Percentiles rank a stretch among this genome's conserved stretches.
Conservation (phyloP, 768 basidiomycete genomes). For the Auricularia sp. region DNA sequence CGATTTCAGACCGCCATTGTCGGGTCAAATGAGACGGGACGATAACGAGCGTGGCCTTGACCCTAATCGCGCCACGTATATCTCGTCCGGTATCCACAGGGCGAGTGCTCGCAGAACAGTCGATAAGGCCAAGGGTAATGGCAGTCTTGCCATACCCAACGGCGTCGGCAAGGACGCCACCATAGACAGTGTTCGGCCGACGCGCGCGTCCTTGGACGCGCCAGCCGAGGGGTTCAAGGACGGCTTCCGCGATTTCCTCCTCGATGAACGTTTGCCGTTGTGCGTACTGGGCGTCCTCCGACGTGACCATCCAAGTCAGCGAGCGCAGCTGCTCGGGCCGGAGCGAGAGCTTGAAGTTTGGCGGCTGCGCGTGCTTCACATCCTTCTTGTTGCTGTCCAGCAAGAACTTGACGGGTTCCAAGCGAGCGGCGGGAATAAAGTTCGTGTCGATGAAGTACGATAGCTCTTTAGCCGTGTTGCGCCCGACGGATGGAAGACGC, state of each 20-base stretch:
- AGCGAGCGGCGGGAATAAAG: conserved; percentile 54
- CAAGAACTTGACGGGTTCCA: conserved; percentile 52
- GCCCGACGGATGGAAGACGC: conserved; percentile 53
- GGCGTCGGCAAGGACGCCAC: conserved; percentile 90
- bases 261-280: conserved; percentile 60
- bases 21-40: conserved; percentile 85
- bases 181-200: conserved; percentile 62
- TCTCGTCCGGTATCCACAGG: conserved; percentile 18
- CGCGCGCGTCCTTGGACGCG: conserved; percentile 87
- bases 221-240: conserved; percentile 82
- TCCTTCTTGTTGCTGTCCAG: conserved; percentile 72
- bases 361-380: conserved; percentile 62
- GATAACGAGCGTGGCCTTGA: conserved; percentile 72
- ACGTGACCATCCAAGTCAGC: conserved; percentile 82
- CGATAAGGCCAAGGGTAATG: conserved; percentile 83
- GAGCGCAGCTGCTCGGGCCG: conserved; percentile 85
- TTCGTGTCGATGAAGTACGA: conserved; percentile 81
- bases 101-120: conserved; percentile 44
- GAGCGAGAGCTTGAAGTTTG: conserved; percentile 63
- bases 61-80: conserved; percentile 54
- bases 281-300: conserved; percentile 52
- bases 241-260: conserved; percentile 89
- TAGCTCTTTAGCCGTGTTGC: conserved; percentile 37
- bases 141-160: conserved; percentile 98
- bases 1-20: conserved; percentile 83